A percentile compares a stretch with the other conserved stretches of the same genome.
phyloP scores from a whole-genome alignment of 345 rosid genomes.

The Lepidium aucheri region DNA sequence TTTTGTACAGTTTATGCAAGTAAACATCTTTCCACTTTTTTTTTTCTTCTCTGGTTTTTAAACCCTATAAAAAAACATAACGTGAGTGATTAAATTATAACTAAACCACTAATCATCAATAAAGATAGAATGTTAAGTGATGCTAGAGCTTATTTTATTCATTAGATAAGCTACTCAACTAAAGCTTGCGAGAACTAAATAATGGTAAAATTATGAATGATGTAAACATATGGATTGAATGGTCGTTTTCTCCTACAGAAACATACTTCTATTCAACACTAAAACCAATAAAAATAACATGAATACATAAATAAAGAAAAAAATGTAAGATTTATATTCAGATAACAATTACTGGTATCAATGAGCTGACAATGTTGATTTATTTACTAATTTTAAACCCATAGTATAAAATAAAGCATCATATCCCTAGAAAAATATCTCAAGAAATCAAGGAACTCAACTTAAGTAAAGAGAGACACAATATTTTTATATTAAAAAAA shows the following conservation, averaged over 20 bases:
- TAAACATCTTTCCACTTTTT: conserved; percentile 55
- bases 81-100: conserved; percentile 1
- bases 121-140: neutral
- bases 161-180: conserved; percentile 4
- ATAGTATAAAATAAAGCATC: neutral
- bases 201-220: neutral
- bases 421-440: neutral
- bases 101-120: neutral
- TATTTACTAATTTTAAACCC: neutral
- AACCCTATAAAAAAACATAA: neutral
- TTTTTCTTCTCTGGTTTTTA: conserved; percentile 6
- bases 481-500: neutral
- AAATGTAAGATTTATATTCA: neutral
- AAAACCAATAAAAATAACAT: neutral
- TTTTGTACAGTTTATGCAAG: conserved; percentile 92
- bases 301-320: no score
- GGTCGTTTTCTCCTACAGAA: neutral
- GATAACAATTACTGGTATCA: neutral
- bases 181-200: neutral
- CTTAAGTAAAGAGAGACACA: neutral
- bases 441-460: conserved; percentile 26
- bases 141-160: conserved; percentile 1
- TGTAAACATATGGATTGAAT: neutral
- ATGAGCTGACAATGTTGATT: neutral
- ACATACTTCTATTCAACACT: neutral